Percentiles rank a stretch among this genome's conserved stretches.
These are phyloP conservation scores for Penicilliopsis zonata DNA, from an alignment of 495 filamentous ascomycete genomes.

Conservation along the genomic window DNA sequence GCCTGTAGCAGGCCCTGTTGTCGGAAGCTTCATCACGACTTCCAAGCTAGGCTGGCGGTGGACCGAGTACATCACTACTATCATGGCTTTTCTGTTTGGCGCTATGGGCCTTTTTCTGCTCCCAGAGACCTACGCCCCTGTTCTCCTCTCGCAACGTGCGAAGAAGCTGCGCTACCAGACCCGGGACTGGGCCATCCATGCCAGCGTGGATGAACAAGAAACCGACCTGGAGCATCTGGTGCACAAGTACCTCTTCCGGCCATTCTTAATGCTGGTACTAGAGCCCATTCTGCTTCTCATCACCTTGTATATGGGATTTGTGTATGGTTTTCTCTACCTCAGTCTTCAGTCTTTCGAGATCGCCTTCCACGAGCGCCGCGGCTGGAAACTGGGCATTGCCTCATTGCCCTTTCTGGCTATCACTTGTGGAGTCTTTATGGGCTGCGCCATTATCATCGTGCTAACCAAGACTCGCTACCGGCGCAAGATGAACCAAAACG, in stretches of 20 bases:
- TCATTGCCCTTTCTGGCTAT: conserved; percentile 42
- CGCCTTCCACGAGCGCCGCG: conserved; percentile 4
- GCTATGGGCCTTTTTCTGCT: conserved; percentile 25
- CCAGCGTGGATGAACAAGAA: conserved; percentile 33
- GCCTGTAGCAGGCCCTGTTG: conserved; percentile 42
- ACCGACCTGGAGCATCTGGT: conserved; percentile 19
- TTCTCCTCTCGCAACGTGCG: conserved; percentile 39
- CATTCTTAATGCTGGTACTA: conserved; percentile 30
- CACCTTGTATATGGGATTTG: conserved; percentile 31
- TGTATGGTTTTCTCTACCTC: conserved; percentile 32
- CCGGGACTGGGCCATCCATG: conserved; percentile 44
- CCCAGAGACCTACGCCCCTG: conserved; percentile 42
- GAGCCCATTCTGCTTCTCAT: conserved; percentile 36
- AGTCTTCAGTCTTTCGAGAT: conserved; percentile 41
- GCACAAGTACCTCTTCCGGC: conserved; percentile 13
- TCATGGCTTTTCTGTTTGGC: conserved; percentile 35
- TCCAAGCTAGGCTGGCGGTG: conserved; percentile 44
- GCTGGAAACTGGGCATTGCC: conserved; percentile 29
- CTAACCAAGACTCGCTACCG: conserved; percentile 26
- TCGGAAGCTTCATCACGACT: conserved; percentile 39
- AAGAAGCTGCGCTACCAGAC: conserved; percentile 36
- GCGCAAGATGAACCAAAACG: conserved; percentile 8
- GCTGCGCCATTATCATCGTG: conserved; percentile 33
- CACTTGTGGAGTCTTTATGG: conserved; percentile 35
- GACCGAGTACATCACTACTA: conserved; percentile 44